Conservation (phyloP, 2,329 filamentous ascomycete genomes). For the Pseudogymnoascus sp. region DNA sequence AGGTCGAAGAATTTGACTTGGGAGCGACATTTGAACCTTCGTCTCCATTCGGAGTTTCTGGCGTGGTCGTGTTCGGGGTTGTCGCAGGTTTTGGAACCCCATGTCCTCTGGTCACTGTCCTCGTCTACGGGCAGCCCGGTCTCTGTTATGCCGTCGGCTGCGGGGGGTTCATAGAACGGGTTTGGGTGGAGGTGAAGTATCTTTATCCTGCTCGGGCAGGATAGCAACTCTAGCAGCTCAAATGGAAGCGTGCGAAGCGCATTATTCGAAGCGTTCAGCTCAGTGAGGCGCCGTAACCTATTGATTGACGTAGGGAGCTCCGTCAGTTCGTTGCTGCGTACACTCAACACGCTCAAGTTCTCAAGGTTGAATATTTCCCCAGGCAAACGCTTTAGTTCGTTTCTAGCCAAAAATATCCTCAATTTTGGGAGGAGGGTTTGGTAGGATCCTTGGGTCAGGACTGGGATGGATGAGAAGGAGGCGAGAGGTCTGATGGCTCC, state of each 20-base stretch:
- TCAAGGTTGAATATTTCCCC: conserved; percentile 55
- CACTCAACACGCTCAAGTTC: conserved; percentile 57
- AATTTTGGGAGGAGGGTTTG: conserved; percentile 52
- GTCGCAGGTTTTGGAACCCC: not conserved
- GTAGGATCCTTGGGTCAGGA: conserved; percentile 36
- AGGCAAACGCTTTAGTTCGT: conserved; percentile 51
- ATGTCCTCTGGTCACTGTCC: not conserved
- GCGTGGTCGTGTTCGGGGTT: not conserved
- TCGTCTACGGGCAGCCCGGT: not conserved
- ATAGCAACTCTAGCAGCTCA: conserved; percentile 55
- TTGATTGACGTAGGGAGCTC: conserved; percentile 56
- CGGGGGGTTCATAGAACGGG: conserved; percentile 45
- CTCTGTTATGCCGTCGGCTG: not conserved
- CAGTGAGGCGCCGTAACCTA: conserved; percentile 50
- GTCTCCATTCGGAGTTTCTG: conserved; percentile 23
- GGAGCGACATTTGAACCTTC: conserved; percentile 26
- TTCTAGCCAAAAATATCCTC: conserved; percentile 56
- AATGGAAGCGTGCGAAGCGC: conserved; percentile 53
- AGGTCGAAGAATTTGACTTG: conserved; percentile 27
- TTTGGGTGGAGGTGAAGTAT: conserved; percentile 57
- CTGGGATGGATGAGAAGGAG: conserved; percentile 40
- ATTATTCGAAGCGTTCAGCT: conserved; percentile 63
- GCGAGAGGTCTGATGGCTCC: conserved; percentile 51
- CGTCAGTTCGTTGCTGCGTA: conserved; percentile 57
- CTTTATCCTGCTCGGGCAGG: conserved; percentile 39